phyloP scores from a whole-genome alignment of 2,329 filamentous ascomycete genomes.

The Cercospora brassicicola region DNA sequence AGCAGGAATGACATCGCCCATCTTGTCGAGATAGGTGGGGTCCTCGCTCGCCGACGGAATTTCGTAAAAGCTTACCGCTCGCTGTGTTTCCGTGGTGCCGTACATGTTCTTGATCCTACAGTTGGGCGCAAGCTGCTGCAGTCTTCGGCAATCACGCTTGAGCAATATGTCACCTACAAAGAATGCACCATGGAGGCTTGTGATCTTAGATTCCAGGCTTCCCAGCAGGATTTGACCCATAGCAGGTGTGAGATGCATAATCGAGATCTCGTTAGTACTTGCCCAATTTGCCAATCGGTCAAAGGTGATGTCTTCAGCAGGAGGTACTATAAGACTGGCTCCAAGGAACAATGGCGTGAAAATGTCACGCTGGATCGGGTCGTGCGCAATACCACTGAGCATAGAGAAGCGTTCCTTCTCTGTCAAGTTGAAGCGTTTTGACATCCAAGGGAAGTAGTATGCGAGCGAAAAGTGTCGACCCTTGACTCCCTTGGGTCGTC shows the following conservation, averaged over 20 bases:
- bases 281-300: slow-evolving; percentile 90
- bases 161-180: slow-evolving; percentile 91
- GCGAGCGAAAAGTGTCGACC: slow-evolving; percentile 84
- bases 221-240: slow-evolving; percentile 96
- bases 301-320: slow-evolving; percentile 80
- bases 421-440: slow-evolving; percentile 72
- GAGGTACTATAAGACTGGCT: slow-evolving; percentile 73
- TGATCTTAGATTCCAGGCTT: slow-evolving; percentile 65
- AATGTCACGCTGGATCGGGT: slow-evolving; percentile 68
- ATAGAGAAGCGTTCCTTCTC: slow-evolving; percentile 76
- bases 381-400: slow-evolving; percentile 79
- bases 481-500: slow-evolving; percentile 78
- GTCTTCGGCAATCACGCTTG: slow-evolving; percentile 72
- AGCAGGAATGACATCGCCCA: slow-evolving; percentile 77
- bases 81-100: slow-evolving; percentile 81
- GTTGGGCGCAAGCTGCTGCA: slow-evolving; percentile 76
- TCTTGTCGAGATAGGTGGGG: slow-evolving; percentile 61
- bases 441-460: slow-evolving; percentile 93
- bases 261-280: slow-evolving; percentile 68
- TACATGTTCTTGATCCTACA: slow-evolving; percentile 81
- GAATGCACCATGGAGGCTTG: slow-evolving; percentile 71
- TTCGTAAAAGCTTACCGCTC: slow-evolving; percentile 80
- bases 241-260: slow-evolving; percentile 87
- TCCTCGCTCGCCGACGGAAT: slow-evolving; percentile 67
- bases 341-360: slow-evolving; percentile 89